Percentiles rank a stretch among this genome's conserved stretches.
phyloP scores from a whole-genome alignment of 768 basidiomycete species.

The Lactifluus piperatus region DNA sequence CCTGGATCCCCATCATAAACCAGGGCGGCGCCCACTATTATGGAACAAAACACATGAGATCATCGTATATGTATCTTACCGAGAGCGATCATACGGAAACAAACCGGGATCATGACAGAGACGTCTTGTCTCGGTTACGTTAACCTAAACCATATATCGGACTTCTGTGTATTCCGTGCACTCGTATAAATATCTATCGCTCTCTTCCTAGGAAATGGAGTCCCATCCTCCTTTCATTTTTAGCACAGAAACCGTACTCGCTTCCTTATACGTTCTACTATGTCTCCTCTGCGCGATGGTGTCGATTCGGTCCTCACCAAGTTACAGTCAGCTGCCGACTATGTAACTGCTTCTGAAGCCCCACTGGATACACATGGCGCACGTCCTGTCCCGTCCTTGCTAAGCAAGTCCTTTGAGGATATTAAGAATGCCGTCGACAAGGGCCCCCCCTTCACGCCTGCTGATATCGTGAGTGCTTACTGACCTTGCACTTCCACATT shows the following conservation, averaged over 20 bases:
- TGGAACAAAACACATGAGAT: too few relatives aligned
- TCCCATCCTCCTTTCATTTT: too few relatives aligned
- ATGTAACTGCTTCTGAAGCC: neutral
- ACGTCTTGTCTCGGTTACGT: too few relatives aligned
- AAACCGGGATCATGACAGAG: too few relatives aligned
- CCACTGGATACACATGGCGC: conserved; percentile 8
- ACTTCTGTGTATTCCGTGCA: neutral
- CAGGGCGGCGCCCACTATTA: too few relatives aligned
- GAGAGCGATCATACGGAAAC: too few relatives aligned
- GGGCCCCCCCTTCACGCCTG: conserved; percentile 1
- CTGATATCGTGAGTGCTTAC: conserved; percentile 13
- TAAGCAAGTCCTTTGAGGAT: neutral
- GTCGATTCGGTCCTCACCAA: neutral
- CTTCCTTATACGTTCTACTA: neutral
- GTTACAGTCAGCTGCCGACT: neutral
- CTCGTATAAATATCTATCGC: conserved; percentile 11
- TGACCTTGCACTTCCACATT: neutral
- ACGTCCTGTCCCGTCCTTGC: neutral
- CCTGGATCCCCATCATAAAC: too few relatives aligned
- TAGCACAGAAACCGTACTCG: neutral
- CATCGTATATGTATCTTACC: too few relatives aligned
- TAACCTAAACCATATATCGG: too few relatives aligned
- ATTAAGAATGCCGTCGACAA: conserved; percentile 3
- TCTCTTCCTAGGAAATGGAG: neutral
- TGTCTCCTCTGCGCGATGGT: neutral